These are phyloP conservation scores for Protomyces arabidopsidicola DNA, from an alignment of 1,139 yeast species.

Conservation along the genomic window DNA sequence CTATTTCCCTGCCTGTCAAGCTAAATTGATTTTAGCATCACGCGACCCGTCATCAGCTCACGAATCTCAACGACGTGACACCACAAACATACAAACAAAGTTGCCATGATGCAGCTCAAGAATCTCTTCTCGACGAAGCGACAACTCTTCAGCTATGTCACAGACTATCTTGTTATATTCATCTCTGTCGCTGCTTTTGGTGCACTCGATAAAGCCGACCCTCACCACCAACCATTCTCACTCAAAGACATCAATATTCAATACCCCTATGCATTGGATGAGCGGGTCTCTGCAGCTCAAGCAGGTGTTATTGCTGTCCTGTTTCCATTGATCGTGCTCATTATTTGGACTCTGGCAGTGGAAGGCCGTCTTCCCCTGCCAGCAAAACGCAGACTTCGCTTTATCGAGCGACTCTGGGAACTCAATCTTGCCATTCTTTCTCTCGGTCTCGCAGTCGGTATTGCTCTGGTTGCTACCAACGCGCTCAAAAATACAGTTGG, in stretches of 20 bases:
- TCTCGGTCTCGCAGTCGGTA: conserved; percentile 49
- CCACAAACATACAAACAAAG: neutral
- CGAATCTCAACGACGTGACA: neutral
- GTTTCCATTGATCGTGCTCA: conserved; percentile 45
- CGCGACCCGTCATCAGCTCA: neutral
- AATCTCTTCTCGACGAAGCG: neutral
- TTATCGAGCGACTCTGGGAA: conserved; percentile 34
- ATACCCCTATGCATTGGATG: conserved; percentile 66
- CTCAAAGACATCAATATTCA: conserved; percentile 54
- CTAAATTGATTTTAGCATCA: neutral
- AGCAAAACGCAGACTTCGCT: conserved; percentile 42
- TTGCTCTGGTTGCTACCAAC: conserved; percentile 58
- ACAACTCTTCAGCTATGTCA: conserved; percentile 25
- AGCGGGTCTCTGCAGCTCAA: conserved; percentile 51
- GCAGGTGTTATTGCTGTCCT: conserved; percentile 44
- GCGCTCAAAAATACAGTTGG: conserved; percentile 68
- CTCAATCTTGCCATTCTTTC: conserved; percentile 55
- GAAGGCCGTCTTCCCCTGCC: conserved; percentile 36
- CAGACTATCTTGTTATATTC: conserved; percentile 32
- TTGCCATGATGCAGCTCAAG: neutral
- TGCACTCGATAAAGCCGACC: conserved; percentile 43
- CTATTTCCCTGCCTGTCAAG: too few relatives aligned
- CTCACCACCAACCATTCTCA: conserved; percentile 49
- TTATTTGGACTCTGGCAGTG: conserved; percentile 40
- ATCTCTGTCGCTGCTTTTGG: conserved; percentile 36